These are phyloP conservation scores for Coemansia pectinata DNA, from an alignment of 192 early-diverging fungal species.

Conservation along the genomic window DNA sequence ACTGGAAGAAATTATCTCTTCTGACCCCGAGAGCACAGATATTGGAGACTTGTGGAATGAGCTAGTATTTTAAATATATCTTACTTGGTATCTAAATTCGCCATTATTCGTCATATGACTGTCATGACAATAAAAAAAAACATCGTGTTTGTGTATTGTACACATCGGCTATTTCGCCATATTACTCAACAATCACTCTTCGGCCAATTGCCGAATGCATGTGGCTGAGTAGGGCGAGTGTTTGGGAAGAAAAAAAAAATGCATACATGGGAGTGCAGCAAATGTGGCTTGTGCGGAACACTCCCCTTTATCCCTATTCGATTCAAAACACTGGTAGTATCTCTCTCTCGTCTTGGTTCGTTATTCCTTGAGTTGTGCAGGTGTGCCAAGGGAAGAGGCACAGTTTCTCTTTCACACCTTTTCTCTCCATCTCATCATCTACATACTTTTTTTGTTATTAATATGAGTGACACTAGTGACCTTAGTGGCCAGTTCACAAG, in stretches of 20 bases:
- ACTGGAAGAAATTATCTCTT: constrained; percentile 41
- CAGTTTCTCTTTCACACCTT: background rate
- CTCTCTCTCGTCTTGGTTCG: no score
- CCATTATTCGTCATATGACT: no score
- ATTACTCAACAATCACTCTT: no score
- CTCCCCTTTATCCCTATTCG: background rate
- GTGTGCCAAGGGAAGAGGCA: no score
- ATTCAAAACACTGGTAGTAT: background rate
- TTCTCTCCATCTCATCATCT: background rate
- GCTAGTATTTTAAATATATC: constrained; percentile 19
- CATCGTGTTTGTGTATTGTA: no score
- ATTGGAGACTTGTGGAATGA: constrained; percentile 27
- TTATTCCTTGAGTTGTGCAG: no score
- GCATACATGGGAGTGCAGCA: background rate
- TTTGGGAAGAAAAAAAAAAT: no score
- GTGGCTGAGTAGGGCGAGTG: no score
- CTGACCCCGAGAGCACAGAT: constrained; percentile 38
- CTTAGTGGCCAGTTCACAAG: background rate
- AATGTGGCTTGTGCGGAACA: background rate
- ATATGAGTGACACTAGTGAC: background rate
- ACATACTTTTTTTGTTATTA: background rate
- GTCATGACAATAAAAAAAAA: no score
- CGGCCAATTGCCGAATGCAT: no score
- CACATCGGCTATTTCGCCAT: no score
- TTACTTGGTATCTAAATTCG: background rate